Conservation (phyloP, 805 yeast genomes). For the Candida vaughaniae region DNA sequence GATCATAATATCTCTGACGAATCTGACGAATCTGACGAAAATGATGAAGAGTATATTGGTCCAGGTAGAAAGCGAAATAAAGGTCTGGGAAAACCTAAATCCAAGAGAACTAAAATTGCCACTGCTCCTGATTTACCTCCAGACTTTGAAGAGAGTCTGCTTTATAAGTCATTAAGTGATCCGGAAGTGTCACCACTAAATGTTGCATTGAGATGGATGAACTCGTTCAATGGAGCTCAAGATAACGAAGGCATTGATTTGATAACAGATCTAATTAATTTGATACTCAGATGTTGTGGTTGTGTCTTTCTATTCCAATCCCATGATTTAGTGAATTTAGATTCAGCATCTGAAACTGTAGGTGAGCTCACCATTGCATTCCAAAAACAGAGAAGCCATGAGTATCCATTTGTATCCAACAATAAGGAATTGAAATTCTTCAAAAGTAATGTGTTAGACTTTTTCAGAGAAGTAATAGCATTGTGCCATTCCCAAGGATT, state of each 20-base stretch:
- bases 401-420: constrained; percentile 63
- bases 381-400: constrained; percentile 60
- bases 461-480: constrained; percentile 52
- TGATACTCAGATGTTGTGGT: constrained; percentile 70
- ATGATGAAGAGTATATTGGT: constrained; percentile 5
- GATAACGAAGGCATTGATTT: constrained; percentile 42
- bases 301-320: constrained; percentile 63
- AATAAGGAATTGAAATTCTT: constrained; percentile 48
- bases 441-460: constrained; percentile 52
- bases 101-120: background rate
- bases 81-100: background rate
- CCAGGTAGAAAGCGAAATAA: constrained; percentile 1
- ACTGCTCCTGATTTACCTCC: constrained; percentile 9
- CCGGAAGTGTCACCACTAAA: constrained; percentile 32
- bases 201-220: constrained; percentile 41
- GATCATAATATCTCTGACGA: constrained; percentile 5
- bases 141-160: constrained; percentile 28
- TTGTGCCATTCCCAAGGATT: constrained; percentile 62
- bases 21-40: constrained; percentile 1
- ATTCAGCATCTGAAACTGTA: constrained; percentile 70
- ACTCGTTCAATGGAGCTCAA: constrained; percentile 24
- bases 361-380: constrained; percentile 68
- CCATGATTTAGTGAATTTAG: constrained; percentile 72
- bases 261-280: constrained; percentile 62
- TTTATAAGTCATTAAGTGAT: constrained; percentile 30